Base-by-base conservation (phyloP, 495 filamentous ascomycete genomes). In the Umbilicaria muhlenbergii region DNA sequence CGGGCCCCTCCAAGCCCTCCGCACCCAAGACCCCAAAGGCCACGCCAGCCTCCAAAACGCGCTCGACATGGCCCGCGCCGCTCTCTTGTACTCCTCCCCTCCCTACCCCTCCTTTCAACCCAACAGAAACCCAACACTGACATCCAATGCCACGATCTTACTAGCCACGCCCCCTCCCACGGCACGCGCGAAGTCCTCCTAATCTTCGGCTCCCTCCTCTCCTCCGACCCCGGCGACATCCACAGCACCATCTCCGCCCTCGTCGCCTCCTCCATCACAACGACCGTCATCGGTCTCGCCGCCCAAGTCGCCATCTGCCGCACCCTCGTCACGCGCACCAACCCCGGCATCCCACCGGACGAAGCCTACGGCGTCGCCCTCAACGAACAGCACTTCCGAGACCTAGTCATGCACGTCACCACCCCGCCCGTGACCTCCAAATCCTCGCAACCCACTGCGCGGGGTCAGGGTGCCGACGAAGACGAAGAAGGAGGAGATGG, bases 1-100 rank as follows among this genome's bases (percentile, higher is more conserved):
- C 47, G 71, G 78, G 48, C 78, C 81, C 32, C 72, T 92, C 35
- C 68, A 79, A 48, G 73, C 68, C 39, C 63, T 91, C 10, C 77
- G 82, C 37, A 59, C 66, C 6, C 74, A 87, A 44, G 88, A 96
- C 41, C 85, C 86, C 3, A 81, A 86, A 47, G 91, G 91, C 8
- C 81, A 83, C 39, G 87, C 91, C 5, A 88, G 81, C 59, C 62
- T 98, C 28, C 91, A 98, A 49, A 98, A 98, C 63, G 89, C 88
- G 5, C 69, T 98, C 28, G 86, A 96, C 52, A 91, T 96, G 83
- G 83, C 83, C 41, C 73, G 89, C 38, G 89, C 83, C 41, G 80
- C 81, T 19, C 71, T 98, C 38, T 94, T 80, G 80, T 83, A 65
- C 36, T 74, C 71, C 32, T 12, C 21, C 32, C 33, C 44, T 34